Base-by-base conservation (phyloP, 495 filamentous ascomycete genomes). In the Penicillium longicatenatum region DNA sequence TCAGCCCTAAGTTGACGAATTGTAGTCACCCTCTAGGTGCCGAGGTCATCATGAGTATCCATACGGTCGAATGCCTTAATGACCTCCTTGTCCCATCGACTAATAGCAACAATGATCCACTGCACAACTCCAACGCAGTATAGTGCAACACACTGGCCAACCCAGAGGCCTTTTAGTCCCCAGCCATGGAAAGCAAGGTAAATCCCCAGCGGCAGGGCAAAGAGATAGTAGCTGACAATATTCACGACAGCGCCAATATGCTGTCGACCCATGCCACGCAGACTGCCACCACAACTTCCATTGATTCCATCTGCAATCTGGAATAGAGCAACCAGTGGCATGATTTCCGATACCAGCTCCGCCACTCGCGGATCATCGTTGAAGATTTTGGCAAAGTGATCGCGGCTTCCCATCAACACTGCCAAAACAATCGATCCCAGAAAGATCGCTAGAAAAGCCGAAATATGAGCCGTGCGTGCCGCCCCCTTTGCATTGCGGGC, bases 251-350 rank as follows among this genome's bases (percentile, higher is more conserved):
- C 92, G 12, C 92, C 92, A 30, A 94, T 79, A 78, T 95, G 92
- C 70, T 97, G 92, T 41, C 90, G 76, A 11, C 92, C 92, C 89
- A 92, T 93, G 0, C 92, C 92, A 50, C 92, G 72, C 11, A 97
- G 74, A 55, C 84, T 85, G 8, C 92, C 92, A 10, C 92, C 92
- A 65, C 92, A 97, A 56, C 85, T 88, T 0, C 89, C 90, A 70
- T 93, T 94, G 54, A 94, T 69, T 3, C 91, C 92, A 71, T 97
- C 92, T 0, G 92, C 90, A 54, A 97, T 92, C 74, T 97, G 92
- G 78, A 97, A 97, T 17, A 96, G 79, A 4, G 92, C 92, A 11
- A 97, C 92, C 63, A 83, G 92, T 20, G 91, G 92, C 75, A 97
- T 84, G 43, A 96, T 90, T 35, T 92, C 82, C 2, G 89, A 86